Evolutionary conservation across 768 basidiomycete species (phyloP), one percentile per base, ranked within the genome.

Genomic region (Tylopilus vinaceipallidus): DNA sequence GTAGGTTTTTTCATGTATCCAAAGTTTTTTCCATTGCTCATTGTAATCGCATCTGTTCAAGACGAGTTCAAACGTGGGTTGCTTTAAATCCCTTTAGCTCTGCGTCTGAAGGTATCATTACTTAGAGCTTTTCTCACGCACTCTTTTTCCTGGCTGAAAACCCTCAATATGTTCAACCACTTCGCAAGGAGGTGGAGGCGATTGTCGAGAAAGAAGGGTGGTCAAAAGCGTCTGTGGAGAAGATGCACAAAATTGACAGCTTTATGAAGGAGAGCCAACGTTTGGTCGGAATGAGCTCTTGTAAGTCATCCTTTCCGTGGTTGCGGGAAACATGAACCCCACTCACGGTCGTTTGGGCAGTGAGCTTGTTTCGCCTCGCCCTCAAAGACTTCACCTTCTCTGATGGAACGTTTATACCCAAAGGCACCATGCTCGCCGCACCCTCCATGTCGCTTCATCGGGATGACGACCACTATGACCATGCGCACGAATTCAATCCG

Each of bases 291-390:
- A 16, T 24, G 13, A 23, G 22, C 24, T 26, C 39, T n/a, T 27
- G 69, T 69, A 49, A 12, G 69, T 54, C 27, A 5, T 13, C 3
- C 2, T 16, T 16, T 6, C 22, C 33, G 16, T 17, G 32, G 32
- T 40, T 40, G 27, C 27, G 27, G 27, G 6, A 29, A n/a, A n/a
- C n/a, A 12, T 29, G 6, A 12, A 12, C 6, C 6, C 27, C 27
- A 29, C 12, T 29, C 6, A 29, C 27, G 6, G 12, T 29, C 27
- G 27, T 12, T 29, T 12, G 27, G 27, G 6, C 12, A 29, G 27
- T 29, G 27, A 29, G 6, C 27, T 29, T 29, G 27, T 6, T 29
- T 6, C 27, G 27, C 6, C 12, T 29, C 27, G 41, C 41, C 17
- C n/a, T 42, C 3, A 42, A 42, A 27, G 41, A 42, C 41, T 42